Evolutionary conservation across 2,329 filamentous ascomycete species (phyloP), one percentile per base, ranked within the genome.

Genomic region (Juglanconis juglandina): DNA sequence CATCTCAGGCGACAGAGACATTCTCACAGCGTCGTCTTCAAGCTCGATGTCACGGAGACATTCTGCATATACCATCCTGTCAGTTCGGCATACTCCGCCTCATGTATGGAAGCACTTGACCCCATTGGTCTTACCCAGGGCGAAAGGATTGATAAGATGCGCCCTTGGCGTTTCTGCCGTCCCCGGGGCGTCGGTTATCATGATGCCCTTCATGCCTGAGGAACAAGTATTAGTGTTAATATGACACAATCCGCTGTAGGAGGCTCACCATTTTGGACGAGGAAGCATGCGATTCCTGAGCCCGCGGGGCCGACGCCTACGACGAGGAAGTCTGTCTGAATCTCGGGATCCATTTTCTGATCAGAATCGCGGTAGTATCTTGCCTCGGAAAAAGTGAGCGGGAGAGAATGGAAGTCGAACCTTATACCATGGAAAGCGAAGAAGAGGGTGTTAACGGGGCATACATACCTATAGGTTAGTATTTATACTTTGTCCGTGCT

Each of bases 41-140:
- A 76, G 58, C 0, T 70, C 70, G 56, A 76, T 73, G 42, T 76
- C 74, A 32, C 74, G 70, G n/a, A 76, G 66, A 60, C 73, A 76
- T 55, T 76, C 80, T 66, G 11, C 14, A 32, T 14, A 44, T 33
- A 24, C 8, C 37, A 33, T 24, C 24, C 24, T 24, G 24, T 24
- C 24, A 24, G 24, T 24, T 24, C 24, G 24, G 2, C 24, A 24
- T 24, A 24, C 24, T 24, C 24, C 24, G 2, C 24, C 24, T 37
- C 24, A 17, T 5, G 14, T 14, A 51, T 11, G 11, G 33, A 4
- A 24, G 37, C 7, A n/a, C n/a, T 13, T 9, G 17, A 30, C 32
- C n/a, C 4, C 10, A 30, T 35, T 34, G 41, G 11, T 13, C 53
- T 56, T 14, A 48, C 53, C 53, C 48, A 62, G 41, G 24, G 53